Evolutionary conservation across 176 grass and related monocot genomes (phyloP).

Genomic region (Hordeum marinum): DNA sequence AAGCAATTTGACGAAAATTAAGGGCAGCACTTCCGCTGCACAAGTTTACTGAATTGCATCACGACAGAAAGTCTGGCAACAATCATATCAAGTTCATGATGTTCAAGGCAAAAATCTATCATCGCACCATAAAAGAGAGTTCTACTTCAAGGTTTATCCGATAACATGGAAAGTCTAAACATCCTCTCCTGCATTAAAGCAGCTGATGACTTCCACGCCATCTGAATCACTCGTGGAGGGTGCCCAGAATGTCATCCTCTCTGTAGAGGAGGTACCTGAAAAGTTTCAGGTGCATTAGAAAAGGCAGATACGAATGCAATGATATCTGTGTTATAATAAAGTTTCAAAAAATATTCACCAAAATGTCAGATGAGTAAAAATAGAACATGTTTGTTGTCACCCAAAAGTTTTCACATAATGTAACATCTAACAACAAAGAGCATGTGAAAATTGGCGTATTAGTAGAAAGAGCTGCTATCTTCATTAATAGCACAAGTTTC

Average conservation of each 20-base stretch:
- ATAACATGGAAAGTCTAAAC: slow-evolving; percentile 3
- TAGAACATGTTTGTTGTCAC: neutral
- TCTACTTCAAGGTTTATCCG: neutral
- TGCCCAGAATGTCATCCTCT: slow-evolving; percentile 57
- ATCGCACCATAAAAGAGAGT: slow-evolving; percentile 17
- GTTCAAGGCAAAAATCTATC: slow-evolving; percentile 27
- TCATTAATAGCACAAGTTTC: neutral
- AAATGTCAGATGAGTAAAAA: neutral
- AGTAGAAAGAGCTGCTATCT: neutral
- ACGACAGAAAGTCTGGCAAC: neutral
- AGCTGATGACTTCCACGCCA: neutral
- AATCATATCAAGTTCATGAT: slow-evolving; percentile 10
- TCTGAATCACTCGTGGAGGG: slow-evolving; percentile 44
- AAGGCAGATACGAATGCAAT: too few species aligned
- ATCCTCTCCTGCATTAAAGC: neutral
- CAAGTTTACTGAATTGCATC: neutral
- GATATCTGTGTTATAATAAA: too few species aligned
- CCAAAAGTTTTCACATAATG: neutral
- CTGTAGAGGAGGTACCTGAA: slow-evolving; percentile 62
- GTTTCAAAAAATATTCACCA: too few species aligned
- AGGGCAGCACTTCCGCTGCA: neutral
- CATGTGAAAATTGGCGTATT: neutral
- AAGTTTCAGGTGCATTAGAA: neutral
- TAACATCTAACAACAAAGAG: neutral
- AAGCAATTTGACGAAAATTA: neutral